A percentile compares a stretch with the other conserved stretches of the same genome.
These are phyloP conservation scores for Cytospora leucostoma DNA, from an alignment of 2,329 filamentous ascomycete species.

Conservation along the genomic window DNA sequence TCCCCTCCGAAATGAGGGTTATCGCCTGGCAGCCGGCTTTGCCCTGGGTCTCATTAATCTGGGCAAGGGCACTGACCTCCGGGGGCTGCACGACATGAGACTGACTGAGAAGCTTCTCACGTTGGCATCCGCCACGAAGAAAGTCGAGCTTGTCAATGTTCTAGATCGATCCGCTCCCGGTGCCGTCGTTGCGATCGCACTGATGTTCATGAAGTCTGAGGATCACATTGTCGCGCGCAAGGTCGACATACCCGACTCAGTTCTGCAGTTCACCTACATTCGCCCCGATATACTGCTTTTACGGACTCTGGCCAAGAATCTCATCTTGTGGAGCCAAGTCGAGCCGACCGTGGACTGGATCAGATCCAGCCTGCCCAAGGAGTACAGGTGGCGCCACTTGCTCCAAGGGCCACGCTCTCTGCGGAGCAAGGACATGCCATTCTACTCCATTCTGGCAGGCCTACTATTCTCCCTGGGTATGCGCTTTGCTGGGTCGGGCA, in stretches of 20 bases:
- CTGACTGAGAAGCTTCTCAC: conserved; percentile 85
- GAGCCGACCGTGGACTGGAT: conserved; percentile 75
- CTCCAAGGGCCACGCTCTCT: conserved; percentile 63
- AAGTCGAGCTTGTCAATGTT: conserved; percentile 88
- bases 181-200: conserved; percentile 84
- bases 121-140: conserved; percentile 84
- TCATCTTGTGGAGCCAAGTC: conserved; percentile 92
- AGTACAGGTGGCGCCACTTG: conserved; percentile 64
- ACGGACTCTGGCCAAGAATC: conserved; percentile 81
- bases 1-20: conserved; percentile 88
- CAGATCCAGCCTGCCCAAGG: conserved; percentile 66
- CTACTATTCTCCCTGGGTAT: conserved; percentile 80
- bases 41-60: conserved; percentile 93
- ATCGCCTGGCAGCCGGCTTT: conserved; percentile 90
- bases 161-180: conserved; percentile 90
- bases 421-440: conserved; percentile 81
- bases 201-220: conserved; percentile 97
- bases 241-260: conserved; percentile 87
- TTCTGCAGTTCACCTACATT: conserved; percentile 92
- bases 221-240: conserved; percentile 85
- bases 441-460: conserved; percentile 89
- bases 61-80: conserved; percentile 83
- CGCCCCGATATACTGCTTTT: conserved; percentile 90
- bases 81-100: conserved; percentile 89
- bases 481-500: conserved; percentile 72